Percentiles rank a stretch among this genome's conserved stretches.
Conservation (phyloP, 495 filamentous ascomycete genomes). For the Sporormia fimetaria region DNA sequence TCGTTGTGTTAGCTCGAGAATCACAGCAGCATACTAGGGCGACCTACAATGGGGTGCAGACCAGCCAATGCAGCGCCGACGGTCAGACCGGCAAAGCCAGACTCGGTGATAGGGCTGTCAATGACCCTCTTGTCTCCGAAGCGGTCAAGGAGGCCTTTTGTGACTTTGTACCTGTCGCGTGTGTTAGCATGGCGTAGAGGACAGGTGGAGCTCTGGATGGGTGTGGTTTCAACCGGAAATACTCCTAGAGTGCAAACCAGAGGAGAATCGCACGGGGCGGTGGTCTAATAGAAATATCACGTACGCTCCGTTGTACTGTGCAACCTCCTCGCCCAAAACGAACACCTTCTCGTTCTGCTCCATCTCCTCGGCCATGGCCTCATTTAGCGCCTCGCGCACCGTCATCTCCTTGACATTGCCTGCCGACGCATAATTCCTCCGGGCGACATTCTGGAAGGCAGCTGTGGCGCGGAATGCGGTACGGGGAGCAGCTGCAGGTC, state of each 20-base stretch:
- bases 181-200: constrained; percentile 13
- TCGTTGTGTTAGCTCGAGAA: background rate
- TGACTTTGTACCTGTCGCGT: constrained; percentile 79
- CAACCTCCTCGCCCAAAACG: constrained; percentile 93
- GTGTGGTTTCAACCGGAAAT: background rate
- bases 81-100: constrained; percentile 83
- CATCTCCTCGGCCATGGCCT: constrained; percentile 94
- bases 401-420: constrained; percentile 80
- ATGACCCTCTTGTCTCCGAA: constrained; percentile 97
- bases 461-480: constrained; percentile 40
- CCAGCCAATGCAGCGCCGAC: constrained; percentile 91
- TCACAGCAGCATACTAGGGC: background rate
- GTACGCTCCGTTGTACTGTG: constrained; percentile 96
- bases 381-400: constrained; percentile 92
- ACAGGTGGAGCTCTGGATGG: constrained; percentile 1
- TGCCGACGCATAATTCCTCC: constrained; percentile 32
- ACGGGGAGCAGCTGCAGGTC: constrained; percentile 43
- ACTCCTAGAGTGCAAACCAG: too few species aligned
- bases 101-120: constrained; percentile 96
- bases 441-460: constrained; percentile 37
- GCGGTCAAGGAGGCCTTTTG: constrained; percentile 88
- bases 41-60: constrained; percentile 79
- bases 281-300: too few species aligned
- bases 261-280: too few species aligned
- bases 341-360: constrained; percentile 90